Evolutionary conservation across 345 rosid genomes (phyloP).

Genomic region (Iberis pinnata): DNA sequence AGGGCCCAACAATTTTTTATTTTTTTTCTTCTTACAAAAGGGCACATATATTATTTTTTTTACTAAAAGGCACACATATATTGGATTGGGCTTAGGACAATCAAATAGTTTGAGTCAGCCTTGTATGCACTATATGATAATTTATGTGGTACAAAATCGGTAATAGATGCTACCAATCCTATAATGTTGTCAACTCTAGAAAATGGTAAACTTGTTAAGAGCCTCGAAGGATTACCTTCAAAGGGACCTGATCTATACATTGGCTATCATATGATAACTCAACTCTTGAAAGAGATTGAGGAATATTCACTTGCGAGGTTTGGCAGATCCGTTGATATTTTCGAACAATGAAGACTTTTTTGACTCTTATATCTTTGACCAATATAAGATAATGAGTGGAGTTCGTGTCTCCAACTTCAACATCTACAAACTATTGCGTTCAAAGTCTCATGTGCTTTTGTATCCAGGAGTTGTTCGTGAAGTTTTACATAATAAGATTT

Average conservation of each 20-base stretch:
- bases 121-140: too few species aligned
- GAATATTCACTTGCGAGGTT: slow-evolving; percentile 55
- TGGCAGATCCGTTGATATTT: slow-evolving; percentile 61
- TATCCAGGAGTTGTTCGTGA: slow-evolving; percentile 80
- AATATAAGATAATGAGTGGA: slow-evolving; percentile 45
- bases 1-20: too few species aligned
- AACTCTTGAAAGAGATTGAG: slow-evolving; percentile 40
- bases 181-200: slow-evolving; percentile 67
- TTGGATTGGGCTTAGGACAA: too few species aligned
- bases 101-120: too few species aligned
- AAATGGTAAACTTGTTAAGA: slow-evolving; percentile 53
- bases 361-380: slow-evolving; percentile 36
- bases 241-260: slow-evolving; percentile 70
- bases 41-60: too few species aligned
- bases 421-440: slow-evolving; percentile 52
- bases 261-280: slow-evolving; percentile 52
- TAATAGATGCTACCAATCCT: too few species aligned
- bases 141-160: too few species aligned
- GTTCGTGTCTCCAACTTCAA: slow-evolving; percentile 54
- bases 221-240: slow-evolving; percentile 65
- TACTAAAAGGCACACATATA: too few species aligned
- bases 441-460: slow-evolving; percentile 55
- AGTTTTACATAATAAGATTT: slow-evolving; percentile 67
- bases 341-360: slow-evolving; percentile 23
- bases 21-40: too few species aligned